Conservation (phyloP, 108 stramenopile species). For the Hondaea fermentalgiana region DNA sequence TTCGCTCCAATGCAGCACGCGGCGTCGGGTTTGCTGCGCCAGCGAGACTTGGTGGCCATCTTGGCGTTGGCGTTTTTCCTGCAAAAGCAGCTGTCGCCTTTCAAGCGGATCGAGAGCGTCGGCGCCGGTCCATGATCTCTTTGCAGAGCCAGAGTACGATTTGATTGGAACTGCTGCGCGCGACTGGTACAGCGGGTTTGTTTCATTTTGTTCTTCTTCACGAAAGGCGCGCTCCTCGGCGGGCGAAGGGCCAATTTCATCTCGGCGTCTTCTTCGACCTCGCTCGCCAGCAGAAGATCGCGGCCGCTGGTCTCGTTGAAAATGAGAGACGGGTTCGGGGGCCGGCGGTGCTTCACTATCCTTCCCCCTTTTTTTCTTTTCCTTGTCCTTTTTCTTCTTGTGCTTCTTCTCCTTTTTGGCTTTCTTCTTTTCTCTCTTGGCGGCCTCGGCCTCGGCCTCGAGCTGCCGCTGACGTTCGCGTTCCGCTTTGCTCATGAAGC, state of each 20-base stretch:
- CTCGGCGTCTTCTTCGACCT: too few relatives aligned
- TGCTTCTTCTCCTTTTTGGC: constrained; percentile 18
- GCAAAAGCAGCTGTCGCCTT: neutral
- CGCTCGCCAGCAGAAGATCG: too few relatives aligned
- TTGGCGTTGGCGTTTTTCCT: neutral
- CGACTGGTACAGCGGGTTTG: neutral
- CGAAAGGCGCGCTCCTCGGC: too few relatives aligned
- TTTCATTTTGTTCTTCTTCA: neutral
- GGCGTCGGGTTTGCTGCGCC: neutral
- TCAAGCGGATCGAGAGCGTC: neutral
- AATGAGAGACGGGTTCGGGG: neutral
- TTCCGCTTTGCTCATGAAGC: neutral
- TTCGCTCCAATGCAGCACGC: constrained; percentile 42
- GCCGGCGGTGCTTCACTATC: neutral
- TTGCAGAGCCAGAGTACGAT: neutral
- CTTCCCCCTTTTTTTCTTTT: constrained; percentile 19
- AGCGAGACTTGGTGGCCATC: neutral
- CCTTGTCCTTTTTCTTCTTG: constrained; percentile 16
- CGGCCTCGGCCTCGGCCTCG: neutral
- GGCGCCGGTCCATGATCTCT: neutral
- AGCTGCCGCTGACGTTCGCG: neutral
- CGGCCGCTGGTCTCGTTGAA: too few relatives aligned
- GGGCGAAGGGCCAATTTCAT: too few relatives aligned
- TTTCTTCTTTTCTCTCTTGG: constrained; percentile 8
- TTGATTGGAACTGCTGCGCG: neutral